phyloP scores from a whole-genome alignment of 2,329 filamentous ascomycete species.

The Neonectria hederae region DNA sequence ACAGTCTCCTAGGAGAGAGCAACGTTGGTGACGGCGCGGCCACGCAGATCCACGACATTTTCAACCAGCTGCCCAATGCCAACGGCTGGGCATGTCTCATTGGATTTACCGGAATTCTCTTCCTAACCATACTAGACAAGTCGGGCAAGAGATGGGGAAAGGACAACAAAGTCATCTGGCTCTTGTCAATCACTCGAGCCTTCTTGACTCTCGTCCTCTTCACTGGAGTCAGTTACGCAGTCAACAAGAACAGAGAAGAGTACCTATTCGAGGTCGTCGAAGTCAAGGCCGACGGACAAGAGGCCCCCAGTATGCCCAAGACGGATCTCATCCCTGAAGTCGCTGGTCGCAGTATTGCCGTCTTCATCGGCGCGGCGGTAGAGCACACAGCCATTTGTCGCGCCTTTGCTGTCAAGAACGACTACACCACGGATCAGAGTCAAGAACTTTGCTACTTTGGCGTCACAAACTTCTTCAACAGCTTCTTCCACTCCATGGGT shows the following conservation, averaged over 20 bases:
- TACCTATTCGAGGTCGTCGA: conserved; percentile 67
- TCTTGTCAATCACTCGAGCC: conserved; percentile 67
- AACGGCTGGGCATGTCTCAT: conserved; percentile 68
- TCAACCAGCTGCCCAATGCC: conserved; percentile 64
- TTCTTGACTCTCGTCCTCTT: conserved; percentile 69
- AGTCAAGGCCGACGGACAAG: conserved; percentile 64
- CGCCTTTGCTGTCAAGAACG: conserved; percentile 69
- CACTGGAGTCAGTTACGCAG: conserved; percentile 69
- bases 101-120: conserved; percentile 65
- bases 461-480: conserved; percentile 69
- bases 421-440: conserved; percentile 70
- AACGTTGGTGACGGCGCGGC: conserved; percentile 61
- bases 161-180: conserved; percentile 65
- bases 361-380: conserved; percentile 68
- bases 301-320: conserved; percentile 58
- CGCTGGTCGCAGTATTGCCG: conserved; percentile 64
- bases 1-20: conserved; percentile 65
- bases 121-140: conserved; percentile 66
- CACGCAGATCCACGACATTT: conserved; percentile 66
- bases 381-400: conserved; percentile 73
- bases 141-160: conserved; percentile 68
- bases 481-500: conserved; percentile 71
- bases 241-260: conserved; percentile 61
- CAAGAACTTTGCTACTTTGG: conserved; percentile 74
- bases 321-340: conserved; percentile 61